These are phyloP conservation scores for Halophytophthora batemanensis DNA, from an alignment of 352 stramenopile genomes.

Conservation along the genomic window DNA sequence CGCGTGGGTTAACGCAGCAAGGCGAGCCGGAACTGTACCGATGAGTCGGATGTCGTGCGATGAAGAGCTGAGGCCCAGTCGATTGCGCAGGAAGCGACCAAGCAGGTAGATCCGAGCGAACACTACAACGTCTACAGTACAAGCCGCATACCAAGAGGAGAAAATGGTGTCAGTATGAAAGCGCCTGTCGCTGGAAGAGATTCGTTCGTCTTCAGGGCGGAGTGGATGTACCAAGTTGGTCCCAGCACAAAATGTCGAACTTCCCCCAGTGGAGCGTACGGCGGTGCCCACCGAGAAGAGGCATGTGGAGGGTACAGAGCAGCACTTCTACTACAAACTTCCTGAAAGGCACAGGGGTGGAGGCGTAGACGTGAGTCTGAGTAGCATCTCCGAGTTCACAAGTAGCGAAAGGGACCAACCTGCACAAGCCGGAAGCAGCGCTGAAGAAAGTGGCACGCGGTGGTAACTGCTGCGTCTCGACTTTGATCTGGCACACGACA, in stretches of 20 bases:
- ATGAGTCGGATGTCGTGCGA: constrained; percentile 41
- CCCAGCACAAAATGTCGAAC: constrained; percentile 30
- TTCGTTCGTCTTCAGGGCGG: not conserved
- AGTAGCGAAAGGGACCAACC: constrained; percentile 9
- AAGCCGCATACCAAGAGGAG: no score
- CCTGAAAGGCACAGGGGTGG: constrained; percentile 11
- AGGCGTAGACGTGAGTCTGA: not conserved
- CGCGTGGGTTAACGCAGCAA: not conserved
- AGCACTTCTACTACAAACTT: constrained; percentile 39
- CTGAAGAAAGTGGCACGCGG: constrained; percentile 29
- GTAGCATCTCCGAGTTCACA: not conserved
- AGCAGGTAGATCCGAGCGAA: constrained; percentile 56
- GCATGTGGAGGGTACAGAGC: constrained; percentile 41
- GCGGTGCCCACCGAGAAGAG: constrained; percentile 25
- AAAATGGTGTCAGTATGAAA: not conserved
- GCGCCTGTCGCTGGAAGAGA: not conserved
- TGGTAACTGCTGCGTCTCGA: constrained; percentile 38
- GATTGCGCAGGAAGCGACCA: constrained; percentile 47
- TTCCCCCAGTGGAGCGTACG: constrained; percentile 26
- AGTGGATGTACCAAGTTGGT: constrained; percentile 44
- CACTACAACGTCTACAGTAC: constrained; percentile 47
- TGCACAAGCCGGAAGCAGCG: constrained; percentile 34
- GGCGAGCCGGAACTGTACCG: constrained; percentile 4
- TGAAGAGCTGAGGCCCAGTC: constrained; percentile 34
- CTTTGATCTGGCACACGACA: constrained; percentile 35